Evolutionary conservation across 805 yeast species (phyloP).

Genomic region (Ogataea nitratoaversa): DNA sequence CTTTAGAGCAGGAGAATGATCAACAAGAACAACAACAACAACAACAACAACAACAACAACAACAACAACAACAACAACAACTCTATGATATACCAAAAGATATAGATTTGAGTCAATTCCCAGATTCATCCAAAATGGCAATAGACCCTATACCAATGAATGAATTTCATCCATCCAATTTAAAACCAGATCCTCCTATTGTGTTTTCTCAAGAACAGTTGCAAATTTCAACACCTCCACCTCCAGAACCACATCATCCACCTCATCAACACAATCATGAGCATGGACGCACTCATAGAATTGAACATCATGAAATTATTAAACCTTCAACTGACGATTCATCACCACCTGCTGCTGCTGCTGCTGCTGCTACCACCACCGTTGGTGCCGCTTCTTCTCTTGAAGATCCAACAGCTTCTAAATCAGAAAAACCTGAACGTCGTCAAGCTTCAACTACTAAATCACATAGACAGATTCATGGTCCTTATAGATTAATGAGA

Average conservation of each 20-base stretch:
- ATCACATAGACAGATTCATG: conserved; percentile 59
- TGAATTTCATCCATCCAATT: neutral
- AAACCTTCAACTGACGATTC: conserved; percentile 4
- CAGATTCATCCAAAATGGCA: conserved; percentile 24
- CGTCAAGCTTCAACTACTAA: conserved; percentile 31
- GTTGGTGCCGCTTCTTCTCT: no score
- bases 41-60: conserved; percentile 5
- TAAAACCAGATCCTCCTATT: no score
- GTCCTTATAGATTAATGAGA: conserved; percentile 79
- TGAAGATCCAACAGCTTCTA: no score
- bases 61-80: neutral
- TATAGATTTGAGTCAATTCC: conserved; percentile 32
- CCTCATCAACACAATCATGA: conserved; percentile 23
- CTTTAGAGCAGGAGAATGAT: neutral
- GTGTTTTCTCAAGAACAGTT: neutral
- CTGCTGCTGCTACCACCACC: no score
- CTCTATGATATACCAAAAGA: conserved; percentile 19
- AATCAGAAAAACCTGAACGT: conserved; percentile 30
- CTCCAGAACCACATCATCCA: conserved; percentile 1
- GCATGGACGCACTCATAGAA: conserved; percentile 32
- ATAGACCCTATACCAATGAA: conserved; percentile 13
- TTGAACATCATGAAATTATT: conserved; percentile 4
- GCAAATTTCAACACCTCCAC: neutral
- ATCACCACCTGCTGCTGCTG: conserved; percentile 4
- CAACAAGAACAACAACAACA: conserved; percentile 2